phyloP scores from a whole-genome alignment of 805 yeast species.

The Kodamaea kaohsiungensis region DNA sequence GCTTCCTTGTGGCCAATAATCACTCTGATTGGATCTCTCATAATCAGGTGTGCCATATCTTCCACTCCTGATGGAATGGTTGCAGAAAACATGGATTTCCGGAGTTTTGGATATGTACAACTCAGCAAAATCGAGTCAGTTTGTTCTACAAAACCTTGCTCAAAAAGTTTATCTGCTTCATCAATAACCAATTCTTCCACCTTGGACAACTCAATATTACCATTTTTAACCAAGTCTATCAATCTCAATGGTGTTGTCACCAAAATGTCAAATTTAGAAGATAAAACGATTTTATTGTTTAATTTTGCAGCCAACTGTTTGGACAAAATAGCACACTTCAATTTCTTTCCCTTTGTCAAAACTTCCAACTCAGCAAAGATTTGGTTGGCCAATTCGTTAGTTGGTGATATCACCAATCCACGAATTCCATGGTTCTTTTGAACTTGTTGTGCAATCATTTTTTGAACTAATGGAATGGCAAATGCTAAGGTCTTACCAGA shows the following conservation, averaged over 20 bases:
- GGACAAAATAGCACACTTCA: conserved; percentile 66
- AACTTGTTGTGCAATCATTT: conserved; percentile 26
- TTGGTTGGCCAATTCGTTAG: conserved; percentile 90
- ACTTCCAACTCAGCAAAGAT: conserved; percentile 67
- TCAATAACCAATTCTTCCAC: conserved; percentile 85
- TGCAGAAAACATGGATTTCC: conserved; percentile 88
- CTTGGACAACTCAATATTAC: conserved; percentile 55
- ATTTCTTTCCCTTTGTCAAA: conserved; percentile 55
- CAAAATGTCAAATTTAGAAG: conserved; percentile 72
- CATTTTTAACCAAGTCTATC: conserved; percentile 71
- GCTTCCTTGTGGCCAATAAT: conserved; percentile 94
- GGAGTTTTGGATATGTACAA: conserved; percentile 51
- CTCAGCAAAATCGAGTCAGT: conserved; percentile 78
- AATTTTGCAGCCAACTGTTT: conserved; percentile 72
- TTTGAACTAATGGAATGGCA: conserved; percentile 76
- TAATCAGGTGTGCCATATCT: conserved; percentile 79
- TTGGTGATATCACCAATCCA: conserved; percentile 87
- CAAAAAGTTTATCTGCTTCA: conserved; percentile 94
- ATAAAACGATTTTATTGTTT: conserved; percentile 56
- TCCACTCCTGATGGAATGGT: conserved; percentile 94
- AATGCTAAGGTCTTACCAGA: conserved; percentile 96
- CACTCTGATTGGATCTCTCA: conserved; percentile 82
- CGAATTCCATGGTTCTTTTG: conserved; percentile 53
- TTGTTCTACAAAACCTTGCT: conserved; percentile 83
- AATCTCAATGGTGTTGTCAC: conserved; percentile 89